Evolutionary conservation across 148 eudicot species (phyloP).

Genomic region (Euryodendron excelsum): DNA sequence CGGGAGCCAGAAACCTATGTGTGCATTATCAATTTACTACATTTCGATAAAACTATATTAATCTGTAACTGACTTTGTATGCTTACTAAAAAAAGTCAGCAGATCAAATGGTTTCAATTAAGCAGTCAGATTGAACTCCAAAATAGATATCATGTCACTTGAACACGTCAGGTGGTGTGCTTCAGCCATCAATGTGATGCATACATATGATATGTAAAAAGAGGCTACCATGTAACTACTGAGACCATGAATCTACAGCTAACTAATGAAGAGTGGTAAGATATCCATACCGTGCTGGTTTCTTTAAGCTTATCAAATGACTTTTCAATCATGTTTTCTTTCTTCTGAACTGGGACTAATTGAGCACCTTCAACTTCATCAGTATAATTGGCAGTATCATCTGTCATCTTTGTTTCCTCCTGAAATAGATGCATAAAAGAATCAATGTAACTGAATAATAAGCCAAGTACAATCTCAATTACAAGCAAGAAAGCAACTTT

Average conservation of each 20-base stretch:
- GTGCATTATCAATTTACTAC: not conserved
- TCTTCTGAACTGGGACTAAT: conserved; percentile 54
- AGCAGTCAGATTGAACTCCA: not conserved
- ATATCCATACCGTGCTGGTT: conserved; percentile 71
- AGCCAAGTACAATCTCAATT: conserved; percentile 3
- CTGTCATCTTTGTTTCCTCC: conserved; percentile 50
- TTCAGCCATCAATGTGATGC: not conserved
- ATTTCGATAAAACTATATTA: not conserved
- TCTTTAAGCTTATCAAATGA: conserved; percentile 85
- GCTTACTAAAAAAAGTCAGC: too few species aligned
- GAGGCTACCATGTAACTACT: not conserved
- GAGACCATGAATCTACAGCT: not conserved
- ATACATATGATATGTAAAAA: not conserved
- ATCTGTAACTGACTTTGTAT: too few species aligned
- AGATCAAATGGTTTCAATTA: not conserved
- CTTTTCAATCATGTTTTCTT: conserved; percentile 62
- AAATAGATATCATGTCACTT: not conserved
- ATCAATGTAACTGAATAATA: not conserved
- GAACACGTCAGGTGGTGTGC: not conserved
- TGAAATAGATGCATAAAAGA: conserved; percentile 19
- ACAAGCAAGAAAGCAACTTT: conserved; percentile 11
- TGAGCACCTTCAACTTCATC: conserved; percentile 30
- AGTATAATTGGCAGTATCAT: conserved; percentile 22
- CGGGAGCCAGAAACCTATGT: not conserved
- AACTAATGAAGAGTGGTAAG: conserved; percentile 13